These are phyloP conservation scores for Colletotrichum lupini DNA, from an alignment of 2,329 filamentous ascomycete species.

Conservation along the genomic window DNA sequence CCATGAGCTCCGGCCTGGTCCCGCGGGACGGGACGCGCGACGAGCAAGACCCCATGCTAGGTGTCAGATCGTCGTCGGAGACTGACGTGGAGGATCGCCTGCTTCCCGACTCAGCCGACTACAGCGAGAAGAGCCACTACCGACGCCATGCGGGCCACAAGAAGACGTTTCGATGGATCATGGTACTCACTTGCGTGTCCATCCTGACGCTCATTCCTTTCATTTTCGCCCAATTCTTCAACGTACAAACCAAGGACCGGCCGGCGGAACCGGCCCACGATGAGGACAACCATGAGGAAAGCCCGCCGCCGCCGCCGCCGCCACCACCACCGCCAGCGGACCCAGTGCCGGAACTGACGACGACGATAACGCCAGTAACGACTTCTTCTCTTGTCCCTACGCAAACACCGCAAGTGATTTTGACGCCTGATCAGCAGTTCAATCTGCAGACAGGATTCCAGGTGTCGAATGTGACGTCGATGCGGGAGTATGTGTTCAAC, in stretches of 20 bases:
- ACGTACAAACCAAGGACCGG: slow-evolving; percentile 17
- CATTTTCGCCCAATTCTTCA: slow-evolving; percentile 33
- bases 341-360: slow-evolving; percentile 3
- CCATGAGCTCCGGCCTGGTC: slow-evolving; percentile 28
- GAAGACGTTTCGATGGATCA: slow-evolving; percentile 30
- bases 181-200: slow-evolving; percentile 27
- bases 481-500: slow-evolving; percentile 65
- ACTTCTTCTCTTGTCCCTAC: slow-evolving; percentile 11
- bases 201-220: slow-evolving; percentile 27
- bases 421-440: slow-evolving; percentile 26
- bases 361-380: not conserved
- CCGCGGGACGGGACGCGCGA: slow-evolving; percentile 33
- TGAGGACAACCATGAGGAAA: slow-evolving; percentile 15
- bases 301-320: not conserved
- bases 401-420: slow-evolving; percentile 13
- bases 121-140: slow-evolving; percentile 18
- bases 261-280: slow-evolving; percentile 20
- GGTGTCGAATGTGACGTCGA: slow-evolving; percentile 13
- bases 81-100: slow-evolving; percentile 27
- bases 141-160: slow-evolving; percentile 12
- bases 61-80: slow-evolving; percentile 20
- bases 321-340: not conserved
- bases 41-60: slow-evolving; percentile 31
- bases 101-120: slow-evolving; percentile 11
- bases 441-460: slow-evolving; percentile 21